These are phyloP conservation scores for Breviolum minutum DNA, from an alignment of 73 alveolate species.

Conservation along the genomic window DNA sequence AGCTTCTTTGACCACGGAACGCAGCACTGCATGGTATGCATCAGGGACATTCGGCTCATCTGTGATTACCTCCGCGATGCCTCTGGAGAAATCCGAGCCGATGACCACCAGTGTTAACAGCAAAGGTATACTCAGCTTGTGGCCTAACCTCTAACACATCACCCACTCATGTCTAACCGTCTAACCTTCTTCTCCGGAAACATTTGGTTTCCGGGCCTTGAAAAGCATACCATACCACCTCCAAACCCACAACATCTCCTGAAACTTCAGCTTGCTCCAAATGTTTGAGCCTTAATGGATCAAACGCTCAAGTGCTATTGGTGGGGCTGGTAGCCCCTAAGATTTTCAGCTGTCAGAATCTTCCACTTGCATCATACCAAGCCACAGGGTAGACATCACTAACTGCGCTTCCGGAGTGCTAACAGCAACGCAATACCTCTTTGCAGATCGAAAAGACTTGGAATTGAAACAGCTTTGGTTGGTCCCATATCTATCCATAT, in stretches of 20 bases:
- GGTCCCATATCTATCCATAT: too few species aligned
- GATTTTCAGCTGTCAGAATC: not conserved
- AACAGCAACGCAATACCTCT: conserved; percentile 76
- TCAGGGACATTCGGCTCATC: conserved; percentile 80
- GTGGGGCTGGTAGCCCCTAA: not conserved
- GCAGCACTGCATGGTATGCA: conserved; percentile 53
- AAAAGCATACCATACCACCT: conserved; percentile 94
- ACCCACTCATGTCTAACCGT: too few species aligned
- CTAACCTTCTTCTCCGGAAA: not conserved
- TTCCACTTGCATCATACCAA: not conserved
- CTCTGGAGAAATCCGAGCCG: not conserved
- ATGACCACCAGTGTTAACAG: too few species aligned
- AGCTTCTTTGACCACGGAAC: conserved; percentile 38
- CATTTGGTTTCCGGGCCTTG: not conserved
- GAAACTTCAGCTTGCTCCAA: conserved; percentile 47
- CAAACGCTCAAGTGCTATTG: not conserved
- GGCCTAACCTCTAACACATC: too few species aligned
- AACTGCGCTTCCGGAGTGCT: conserved; percentile 79
- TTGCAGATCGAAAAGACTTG: too few species aligned
- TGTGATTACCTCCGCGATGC: conserved; percentile 67
- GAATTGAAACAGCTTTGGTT: too few species aligned
- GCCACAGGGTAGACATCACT: conserved; percentile 46
- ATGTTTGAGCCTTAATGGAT: conserved; percentile 8
- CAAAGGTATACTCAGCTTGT: too few species aligned
- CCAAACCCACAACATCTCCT: conserved; percentile 48